Percentiles rank a stretch among this genome's conserved stretches.
Conservation (phyloP, 306 rosid species). For the apple (Malus domestica) region ASM211411v1 NC_041791.1:27729001-27729500, state of each 20-base stretch:
- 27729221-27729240: neutral
- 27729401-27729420: neutral
- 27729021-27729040: neutral
- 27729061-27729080: neutral
- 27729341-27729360: neutral
- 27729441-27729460: neutral
- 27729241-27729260: neutral
- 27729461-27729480: neutral
- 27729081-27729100: neutral
- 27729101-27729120: neutral
- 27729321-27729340: neutral
- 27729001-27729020: neutral
- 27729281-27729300: neutral
- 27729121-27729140: neutral
- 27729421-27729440: constrained; percentile 3
- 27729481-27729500: neutral
- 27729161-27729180: neutral
- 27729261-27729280: neutral
- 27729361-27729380: no score
- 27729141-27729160: neutral
- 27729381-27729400: neutral
- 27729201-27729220: neutral
- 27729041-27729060: neutral
- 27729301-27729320: neutral
- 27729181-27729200: neutral